These are phyloP conservation scores for Sporothrix inflata DNA, from an alignment of 2,329 filamentous ascomycete genomes.

Conservation along the genomic window DNA sequence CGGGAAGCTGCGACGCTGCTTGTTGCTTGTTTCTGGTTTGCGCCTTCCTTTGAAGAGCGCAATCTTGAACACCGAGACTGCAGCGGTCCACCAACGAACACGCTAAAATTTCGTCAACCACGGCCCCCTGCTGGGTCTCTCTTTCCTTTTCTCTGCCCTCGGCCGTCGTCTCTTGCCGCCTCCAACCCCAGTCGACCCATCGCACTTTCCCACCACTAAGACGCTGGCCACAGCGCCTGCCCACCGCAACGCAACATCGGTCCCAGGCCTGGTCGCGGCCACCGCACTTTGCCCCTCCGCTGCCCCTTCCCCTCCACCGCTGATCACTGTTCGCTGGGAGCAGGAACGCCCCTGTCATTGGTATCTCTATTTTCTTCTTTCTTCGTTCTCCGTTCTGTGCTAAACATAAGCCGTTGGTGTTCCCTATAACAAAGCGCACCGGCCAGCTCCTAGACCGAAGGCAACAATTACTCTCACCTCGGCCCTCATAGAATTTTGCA, in stretches of 20 bases:
- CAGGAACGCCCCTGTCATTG: slow-evolving; percentile 5
- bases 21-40: not conserved
- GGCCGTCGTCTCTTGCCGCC: not conserved
- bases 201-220: slow-evolving; percentile 2
- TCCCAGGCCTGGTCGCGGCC: slow-evolving; percentile 1
- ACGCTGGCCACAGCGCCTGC: not conserved
- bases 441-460: not conserved
- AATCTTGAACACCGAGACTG: not conserved
- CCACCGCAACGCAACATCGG: not conserved
- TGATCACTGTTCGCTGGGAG: not conserved
- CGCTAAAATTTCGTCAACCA: not conserved
- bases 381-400: not conserved
- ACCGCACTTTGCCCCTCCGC: slow-evolving; percentile 13
- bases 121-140: not conserved
- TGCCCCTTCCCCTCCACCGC: not conserved
- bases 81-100: not conserved
- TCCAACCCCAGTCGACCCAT: not conserved
- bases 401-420: not conserved
- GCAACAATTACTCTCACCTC: not conserved
- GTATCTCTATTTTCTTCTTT: not conserved
- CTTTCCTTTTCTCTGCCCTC: not conserved
- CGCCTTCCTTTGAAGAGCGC: not conserved
- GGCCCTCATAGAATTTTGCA: not conserved
- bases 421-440: not conserved
- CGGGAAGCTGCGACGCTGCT: slow-evolving; percentile 6